Evolutionary conservation across 139 green algal species (phyloP).

Genomic region (Tetraselmis chui): DNA sequence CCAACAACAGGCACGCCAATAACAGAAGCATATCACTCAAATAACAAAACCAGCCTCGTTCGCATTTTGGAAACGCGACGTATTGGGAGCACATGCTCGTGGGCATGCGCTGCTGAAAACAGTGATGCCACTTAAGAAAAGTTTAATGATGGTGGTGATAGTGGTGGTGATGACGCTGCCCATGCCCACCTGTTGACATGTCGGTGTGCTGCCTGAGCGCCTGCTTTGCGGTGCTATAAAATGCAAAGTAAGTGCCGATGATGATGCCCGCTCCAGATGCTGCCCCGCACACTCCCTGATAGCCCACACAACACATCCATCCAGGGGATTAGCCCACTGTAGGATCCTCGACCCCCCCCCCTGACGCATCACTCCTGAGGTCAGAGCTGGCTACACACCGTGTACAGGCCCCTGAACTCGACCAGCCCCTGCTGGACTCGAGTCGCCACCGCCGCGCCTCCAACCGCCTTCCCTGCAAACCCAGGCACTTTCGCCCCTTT

Average conservation of each 20-base stretch:
- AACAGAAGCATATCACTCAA: no score
- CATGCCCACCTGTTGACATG: slow-evolving; percentile 27
- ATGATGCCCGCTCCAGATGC: slow-evolving; percentile 67
- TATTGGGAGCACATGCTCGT: no score
- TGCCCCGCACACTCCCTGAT: background rate
- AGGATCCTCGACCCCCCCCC: no score
- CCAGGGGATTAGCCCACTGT: no score
- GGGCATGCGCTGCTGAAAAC: no score
- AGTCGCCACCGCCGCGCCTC: background rate
- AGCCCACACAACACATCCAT: no score
- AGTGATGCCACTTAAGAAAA: no score
- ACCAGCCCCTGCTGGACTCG: background rate
- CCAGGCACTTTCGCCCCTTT: background rate
- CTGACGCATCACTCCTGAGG: no score
- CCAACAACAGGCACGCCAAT: slow-evolving; percentile 6
- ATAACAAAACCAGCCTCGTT: no score
- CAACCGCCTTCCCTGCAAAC: background rate
- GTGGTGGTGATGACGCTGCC: no score
- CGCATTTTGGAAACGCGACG: no score
- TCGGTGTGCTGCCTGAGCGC: slow-evolving; percentile 40
- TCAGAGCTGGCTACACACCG: background rate
- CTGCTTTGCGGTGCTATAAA: slow-evolving; percentile 72
- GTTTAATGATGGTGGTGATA: no score
- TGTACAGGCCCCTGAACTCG: background rate
- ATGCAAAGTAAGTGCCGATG: slow-evolving; percentile 92